A percentile compares a stretch with the other conserved stretches of the same genome.
Evolutionary conservation across 106 monocot species (phyloP).

Genomic region (Dendrobium officinale): DNA sequence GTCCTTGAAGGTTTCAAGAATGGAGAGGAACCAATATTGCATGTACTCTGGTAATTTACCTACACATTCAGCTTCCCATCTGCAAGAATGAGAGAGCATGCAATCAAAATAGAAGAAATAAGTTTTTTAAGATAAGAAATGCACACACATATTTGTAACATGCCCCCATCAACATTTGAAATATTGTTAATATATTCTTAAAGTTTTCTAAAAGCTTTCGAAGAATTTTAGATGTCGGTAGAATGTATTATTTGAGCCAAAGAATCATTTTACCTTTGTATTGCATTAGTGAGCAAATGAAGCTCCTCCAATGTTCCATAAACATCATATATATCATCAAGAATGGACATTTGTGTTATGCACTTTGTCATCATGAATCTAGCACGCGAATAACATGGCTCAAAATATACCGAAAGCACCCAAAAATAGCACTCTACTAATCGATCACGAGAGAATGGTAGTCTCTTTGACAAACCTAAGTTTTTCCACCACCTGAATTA

Average conservation of each 20-base stretch:
- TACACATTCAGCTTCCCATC: not conserved
- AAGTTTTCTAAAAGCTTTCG: not conserved
- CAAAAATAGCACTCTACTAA: slow-evolving; percentile 17
- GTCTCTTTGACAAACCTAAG: not conserved
- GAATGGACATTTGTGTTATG: not conserved
- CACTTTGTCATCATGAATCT: slow-evolving; percentile 13
- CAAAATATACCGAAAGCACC: slow-evolving; percentile 9
- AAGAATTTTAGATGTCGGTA: not conserved
- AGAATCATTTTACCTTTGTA: not conserved
- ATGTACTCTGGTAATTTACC: not conserved
- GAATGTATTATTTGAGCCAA: not conserved
- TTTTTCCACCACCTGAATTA: slow-evolving; percentile 16
- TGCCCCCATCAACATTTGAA: too few relatives aligned
- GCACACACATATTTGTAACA: too few relatives aligned
- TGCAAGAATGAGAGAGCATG: not conserved
- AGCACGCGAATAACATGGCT: slow-evolving; percentile 10
- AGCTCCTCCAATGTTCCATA: slow-evolving; percentile 6
- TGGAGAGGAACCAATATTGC: not conserved
- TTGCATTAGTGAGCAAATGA: not conserved
- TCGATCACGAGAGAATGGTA: slow-evolving; percentile 11
- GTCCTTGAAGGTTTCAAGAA: not conserved
- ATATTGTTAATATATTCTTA: not conserved
- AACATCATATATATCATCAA: slow-evolving; percentile 11
- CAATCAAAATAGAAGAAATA: not conserved
- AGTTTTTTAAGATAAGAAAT: not conserved